A percentile compares a stretch with the other conserved stretches of the same genome.
These are phyloP conservation scores for Hyaloscypha bicolor DNA, from an alignment of 495 filamentous ascomycete species.

Conservation along the genomic window DNA sequence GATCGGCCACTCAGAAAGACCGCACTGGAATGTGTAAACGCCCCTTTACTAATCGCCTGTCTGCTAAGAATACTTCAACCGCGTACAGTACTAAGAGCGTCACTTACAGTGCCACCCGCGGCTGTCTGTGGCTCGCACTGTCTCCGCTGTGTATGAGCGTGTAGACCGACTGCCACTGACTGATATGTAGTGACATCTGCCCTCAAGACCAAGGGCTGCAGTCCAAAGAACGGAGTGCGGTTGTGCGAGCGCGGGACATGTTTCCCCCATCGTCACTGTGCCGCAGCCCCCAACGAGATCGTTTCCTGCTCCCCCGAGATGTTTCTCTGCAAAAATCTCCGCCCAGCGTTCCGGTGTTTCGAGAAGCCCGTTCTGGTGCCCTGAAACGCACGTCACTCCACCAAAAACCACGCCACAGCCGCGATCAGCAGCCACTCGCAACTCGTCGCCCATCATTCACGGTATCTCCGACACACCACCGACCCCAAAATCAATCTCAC, in stretches of 20 bases:
- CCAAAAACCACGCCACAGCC: constrained; percentile 1
- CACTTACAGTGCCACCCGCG: not conserved
- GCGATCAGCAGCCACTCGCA: not conserved
- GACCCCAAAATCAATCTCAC: not conserved
- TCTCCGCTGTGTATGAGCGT: not conserved
- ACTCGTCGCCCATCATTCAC: not conserved
- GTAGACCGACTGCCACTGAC: not conserved
- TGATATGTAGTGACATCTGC: not conserved
- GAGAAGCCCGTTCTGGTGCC: not conserved
- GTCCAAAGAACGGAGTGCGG: not conserved
- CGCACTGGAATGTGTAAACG: not conserved
- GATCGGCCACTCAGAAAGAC: not conserved
- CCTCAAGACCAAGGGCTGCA: not conserved
- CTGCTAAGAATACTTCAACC: not conserved
- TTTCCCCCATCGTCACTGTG: not conserved
- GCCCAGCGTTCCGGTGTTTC: constrained; percentile 2
- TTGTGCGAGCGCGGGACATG: not conserved
- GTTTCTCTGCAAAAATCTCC: constrained; percentile 5
- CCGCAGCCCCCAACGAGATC: not conserved
- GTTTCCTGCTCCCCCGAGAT: not conserved
- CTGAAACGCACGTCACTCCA: constrained; percentile 6
- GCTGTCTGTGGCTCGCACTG: not conserved
- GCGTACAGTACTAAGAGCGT: not conserved
- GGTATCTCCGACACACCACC: too few species aligned
- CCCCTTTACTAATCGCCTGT: not conserved